Conservation (phyloP, 352 stramenopile species). For the Phytopythium boreale region DNA sequence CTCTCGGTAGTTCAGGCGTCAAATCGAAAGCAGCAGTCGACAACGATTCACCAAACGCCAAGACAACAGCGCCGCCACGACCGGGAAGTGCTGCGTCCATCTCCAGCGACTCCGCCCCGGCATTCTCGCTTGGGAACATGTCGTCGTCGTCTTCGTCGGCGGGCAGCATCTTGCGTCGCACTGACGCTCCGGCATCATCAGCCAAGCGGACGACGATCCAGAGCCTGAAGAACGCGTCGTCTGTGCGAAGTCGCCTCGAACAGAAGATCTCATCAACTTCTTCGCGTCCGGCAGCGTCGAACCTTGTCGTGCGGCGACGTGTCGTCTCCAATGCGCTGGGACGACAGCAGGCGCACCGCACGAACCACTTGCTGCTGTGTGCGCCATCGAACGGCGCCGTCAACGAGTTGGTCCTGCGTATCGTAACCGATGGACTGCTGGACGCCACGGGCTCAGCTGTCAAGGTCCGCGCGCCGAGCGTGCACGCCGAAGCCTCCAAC, state of each 20-base stretch:
- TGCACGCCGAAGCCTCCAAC: constrained; percentile 46
- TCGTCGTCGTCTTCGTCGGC: constrained; percentile 24
- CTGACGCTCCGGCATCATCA: constrained; percentile 10
- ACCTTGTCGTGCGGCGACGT: constrained; percentile 44
- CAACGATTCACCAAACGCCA: too few species aligned
- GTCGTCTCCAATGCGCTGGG: constrained; percentile 37
- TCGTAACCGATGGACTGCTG: constrained; percentile 81
- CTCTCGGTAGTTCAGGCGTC: constrained; percentile 12
- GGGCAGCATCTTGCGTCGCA: constrained; percentile 62
- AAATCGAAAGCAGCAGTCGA: constrained; percentile 2
- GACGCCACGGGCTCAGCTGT: constrained; percentile 45
- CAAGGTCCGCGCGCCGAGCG: constrained; percentile 64
- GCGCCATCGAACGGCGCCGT: constrained; percentile 90
- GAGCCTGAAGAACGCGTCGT: constrained; percentile 50
- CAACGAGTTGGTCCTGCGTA: constrained; percentile 86
- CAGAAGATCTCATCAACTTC: constrained; percentile 41
- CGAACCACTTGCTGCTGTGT: constrained; percentile 79
- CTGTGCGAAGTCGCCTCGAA: constrained; percentile 61
- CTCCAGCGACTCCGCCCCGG: constrained; percentile 3
- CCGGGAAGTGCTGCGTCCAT: background rate
- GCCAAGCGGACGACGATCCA: constrained; percentile 59
- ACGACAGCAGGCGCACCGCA: constrained; percentile 20
- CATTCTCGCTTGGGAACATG: constrained; percentile 59
- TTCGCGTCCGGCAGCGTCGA: constrained; percentile 15
- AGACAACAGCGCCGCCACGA: too few species aligned